Base-by-base conservation (phyloP, 2,329 filamentous ascomycete species). In the Gnomoniopsis sp. region DNA sequence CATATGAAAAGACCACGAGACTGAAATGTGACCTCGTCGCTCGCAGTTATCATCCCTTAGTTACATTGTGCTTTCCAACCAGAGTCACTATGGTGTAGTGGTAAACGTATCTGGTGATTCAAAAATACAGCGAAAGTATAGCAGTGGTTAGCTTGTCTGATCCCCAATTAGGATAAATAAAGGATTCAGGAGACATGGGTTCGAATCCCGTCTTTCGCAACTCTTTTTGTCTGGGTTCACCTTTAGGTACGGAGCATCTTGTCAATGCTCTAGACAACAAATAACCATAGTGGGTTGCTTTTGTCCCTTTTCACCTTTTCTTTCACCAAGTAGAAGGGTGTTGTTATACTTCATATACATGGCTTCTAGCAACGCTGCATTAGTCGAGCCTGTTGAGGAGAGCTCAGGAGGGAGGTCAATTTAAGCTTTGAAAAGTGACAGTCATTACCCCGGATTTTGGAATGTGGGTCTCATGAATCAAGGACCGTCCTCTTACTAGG, bases 121-220 rank as follows among this genome's bases (percentile, higher is more conserved):
- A 2, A 14, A 52, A 21, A 46, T 30, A 22, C 21, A 19, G 57
- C 53, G 51, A 54, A 46, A 51, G 36, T 62, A 44, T 54, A 60
- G 60, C 57, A 62, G 60, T 62, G 54, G 60, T 62, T 53, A 62
- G 60, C 60, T 60, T 58, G 49, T 43, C 53, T 59, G 58, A 55
- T 58, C 57, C 60, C 60, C 60, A 62, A n/a, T 41, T 34, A n/a
- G n/a, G n/a, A n/a, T n/a, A n/a, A n/a, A n/a, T 19, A 11, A 21
- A 38, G 48, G 23, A 15, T 57, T 59, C 58, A 59, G 53, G 51
- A 62, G 58, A 62, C 60, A 41, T 54, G 63, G 66, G 64, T 67
- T 61, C 64, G 58, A 64, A 64, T 63, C 66, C 66, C 65, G 59
- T 61, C 57, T 60, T 55, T 57, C 55, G 64, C 65, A 67, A 34